These are phyloP conservation scores for Sporisorium reilianum DNA, from an alignment of 1,284 basidiomycete genomes.

Conservation along the genomic window DNA sequence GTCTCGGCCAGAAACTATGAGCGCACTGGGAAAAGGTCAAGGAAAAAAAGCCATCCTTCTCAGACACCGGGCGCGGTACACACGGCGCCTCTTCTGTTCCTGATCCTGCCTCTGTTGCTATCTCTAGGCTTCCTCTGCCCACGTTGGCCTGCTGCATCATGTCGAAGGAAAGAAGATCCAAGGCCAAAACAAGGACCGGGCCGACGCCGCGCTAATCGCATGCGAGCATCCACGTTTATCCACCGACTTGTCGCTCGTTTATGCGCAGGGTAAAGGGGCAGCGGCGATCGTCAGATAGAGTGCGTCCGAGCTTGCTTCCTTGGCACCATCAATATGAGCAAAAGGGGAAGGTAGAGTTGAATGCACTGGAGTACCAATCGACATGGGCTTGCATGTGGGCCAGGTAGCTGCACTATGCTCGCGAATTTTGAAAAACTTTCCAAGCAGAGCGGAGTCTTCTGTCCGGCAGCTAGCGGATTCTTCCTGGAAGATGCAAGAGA, in stretches of 20 bases:
- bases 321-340: neutral
- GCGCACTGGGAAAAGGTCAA: slow-evolving; percentile 1
- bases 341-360: slow-evolving; percentile 11
- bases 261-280: neutral
- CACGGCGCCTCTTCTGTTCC: too few relatives aligned
- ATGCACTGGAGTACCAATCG: slow-evolving; percentile 4
- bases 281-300: neutral
- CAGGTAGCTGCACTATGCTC: neutral
- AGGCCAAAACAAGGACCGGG: slow-evolving; percentile 1
- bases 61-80: too few relatives aligned
- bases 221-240: neutral
- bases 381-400: slow-evolving; percentile 4
- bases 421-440: neutral
- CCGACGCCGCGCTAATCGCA: neutral
- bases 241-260: neutral
- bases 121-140: neutral
- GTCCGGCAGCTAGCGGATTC: neutral
- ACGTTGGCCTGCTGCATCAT: neutral
- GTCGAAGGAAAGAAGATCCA: neutral
- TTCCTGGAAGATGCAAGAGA: neutral
- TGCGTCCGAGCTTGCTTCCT: slow-evolving; percentile 2
- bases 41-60: too few relatives aligned
- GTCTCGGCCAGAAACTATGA: too few relatives aligned
- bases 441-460: neutral
- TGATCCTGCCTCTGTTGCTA: neutral